phyloP scores from a whole-genome alignment of 2,329 filamentous ascomycete genomes.

The Cercospora berteroae region DNA sequence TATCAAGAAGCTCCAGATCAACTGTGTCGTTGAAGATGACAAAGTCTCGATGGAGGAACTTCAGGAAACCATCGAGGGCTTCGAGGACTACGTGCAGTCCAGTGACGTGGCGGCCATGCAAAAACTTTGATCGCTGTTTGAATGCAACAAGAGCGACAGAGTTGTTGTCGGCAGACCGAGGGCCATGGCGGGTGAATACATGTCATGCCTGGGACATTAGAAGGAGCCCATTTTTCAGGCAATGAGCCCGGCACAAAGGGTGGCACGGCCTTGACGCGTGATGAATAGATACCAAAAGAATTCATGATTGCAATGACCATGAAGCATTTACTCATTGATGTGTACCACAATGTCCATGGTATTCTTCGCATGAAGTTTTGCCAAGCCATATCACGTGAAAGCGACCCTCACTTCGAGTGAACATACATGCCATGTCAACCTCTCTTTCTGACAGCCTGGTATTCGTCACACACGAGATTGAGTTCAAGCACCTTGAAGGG shows the following conservation, averaged over 20 bases:
- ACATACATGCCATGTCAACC: background rate
- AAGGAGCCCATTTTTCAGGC: no score
- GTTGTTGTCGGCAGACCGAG: background rate
- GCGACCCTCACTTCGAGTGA: background rate
- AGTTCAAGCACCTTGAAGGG: background rate
- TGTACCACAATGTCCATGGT: background rate
- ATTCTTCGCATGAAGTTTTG: background rate
- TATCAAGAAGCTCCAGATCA: constrained; percentile 99
- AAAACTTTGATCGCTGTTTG: constrained; percentile 65
- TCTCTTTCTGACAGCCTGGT: background rate
- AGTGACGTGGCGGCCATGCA: constrained; percentile 65
- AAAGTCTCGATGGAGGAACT: constrained; percentile 87
- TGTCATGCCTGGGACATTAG: background rate
- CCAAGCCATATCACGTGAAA: background rate
- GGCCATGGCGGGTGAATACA: background rate
- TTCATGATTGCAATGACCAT: constrained; percentile 18
- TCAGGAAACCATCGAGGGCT: constrained; percentile 77
- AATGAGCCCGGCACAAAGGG: constrained; percentile 4
- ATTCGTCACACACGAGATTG: background rate
- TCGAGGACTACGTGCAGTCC: constrained; percentile 96
- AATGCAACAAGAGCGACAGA: background rate
- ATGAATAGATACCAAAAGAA: constrained; percentile 6
- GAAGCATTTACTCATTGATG: background rate
- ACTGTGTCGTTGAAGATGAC: constrained; percentile 94
- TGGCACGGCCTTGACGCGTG: background rate